Base-by-base conservation (phyloP, 2,329 filamentous ascomycete genomes). In the Botrytis pseudocinerea region DNA sequence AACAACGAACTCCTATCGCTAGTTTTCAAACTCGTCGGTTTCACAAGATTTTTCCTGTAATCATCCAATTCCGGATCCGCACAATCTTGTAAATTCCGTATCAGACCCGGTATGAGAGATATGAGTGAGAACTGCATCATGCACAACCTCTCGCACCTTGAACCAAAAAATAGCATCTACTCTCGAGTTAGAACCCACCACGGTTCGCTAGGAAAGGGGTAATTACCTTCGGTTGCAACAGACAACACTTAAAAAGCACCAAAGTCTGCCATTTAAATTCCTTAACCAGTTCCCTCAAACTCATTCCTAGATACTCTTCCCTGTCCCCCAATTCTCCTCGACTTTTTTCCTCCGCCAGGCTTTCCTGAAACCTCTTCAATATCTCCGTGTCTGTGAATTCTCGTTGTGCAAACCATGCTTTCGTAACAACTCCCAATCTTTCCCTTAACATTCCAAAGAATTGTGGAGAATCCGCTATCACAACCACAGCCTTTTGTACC, bases 91-190 rank as follows among this genome's bases (percentile, higher is more conserved):
- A 99, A 88, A 79, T 92, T 94, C 79, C 93, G 90, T 79, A 98
- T 91, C 73, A 99, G 89, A 74, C 95, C 94, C 64, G 96, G 96
- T 84, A 99, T 97, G 79, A 99, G 86, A 70, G 95, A 98, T 78
- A 99, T 92, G 63, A 99, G 88, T 61, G 95, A 96, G 84, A 98
- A 99, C 82, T 99, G 96, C 83, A 97, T 95, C 93, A 98, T 97
- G 87, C 96, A 99, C 77, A 99, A 85, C 76, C 93, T 89, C 83
- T 99, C 96, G 82, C 96, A 98, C 78, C 94, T 91, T n/a, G 95
- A 94, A 75, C 96, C 95, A 79, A 98, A 99, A 85, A 99, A 98
- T 71, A 99, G 90, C 92, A 98, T 98, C 95, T 97, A 78, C 22
- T 0, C 42, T 22, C 40, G 1, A 25, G 75, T 76, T 62, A 77